A percentile compares a stretch with the other conserved stretches of the same genome.
These are phyloP conservation scores for Cinchona pubescens DNA, from an alignment of 257 asterid species.

Conservation along the genomic window DNA sequence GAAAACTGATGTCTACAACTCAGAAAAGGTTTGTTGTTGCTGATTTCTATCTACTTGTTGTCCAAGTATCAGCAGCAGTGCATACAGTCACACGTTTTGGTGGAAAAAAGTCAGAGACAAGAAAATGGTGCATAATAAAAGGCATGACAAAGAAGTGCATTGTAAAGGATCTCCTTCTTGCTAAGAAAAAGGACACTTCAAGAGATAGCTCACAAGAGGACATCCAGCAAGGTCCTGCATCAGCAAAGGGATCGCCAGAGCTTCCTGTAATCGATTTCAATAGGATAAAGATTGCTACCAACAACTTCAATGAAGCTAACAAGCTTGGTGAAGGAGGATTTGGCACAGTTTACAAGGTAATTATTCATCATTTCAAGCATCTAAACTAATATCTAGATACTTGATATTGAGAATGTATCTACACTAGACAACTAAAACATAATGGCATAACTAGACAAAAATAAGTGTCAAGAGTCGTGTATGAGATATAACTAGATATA, in stretches of 20 bases:
- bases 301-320: slow-evolving; percentile 24
- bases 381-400: not conserved
- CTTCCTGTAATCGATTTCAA: slow-evolving; percentile 23
- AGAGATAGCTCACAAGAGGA: slow-evolving; percentile 10
- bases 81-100: no score
- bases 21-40: not conserved
- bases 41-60: not conserved
- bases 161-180: not conserved
- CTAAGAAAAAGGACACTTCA: not conserved
- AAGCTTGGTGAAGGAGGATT: slow-evolving; percentile 34
- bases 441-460: no score
- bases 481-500: no score
- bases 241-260: slow-evolving; percentile 13
- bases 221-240: slow-evolving; percentile 7
- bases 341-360: slow-evolving; percentile 33
- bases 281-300: slow-evolving; percentile 20
- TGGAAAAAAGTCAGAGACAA: not conserved
- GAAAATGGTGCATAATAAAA: not conserved
- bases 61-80: not conserved
- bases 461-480: no score
- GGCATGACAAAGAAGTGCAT: not conserved
- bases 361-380: not conserved
- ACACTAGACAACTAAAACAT: no score
- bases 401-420: no score
- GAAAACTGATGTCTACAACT: no score